phyloP scores from a whole-genome alignment of 768 basidiomycete species.

The Rhodotorula babjevae region DNA sequence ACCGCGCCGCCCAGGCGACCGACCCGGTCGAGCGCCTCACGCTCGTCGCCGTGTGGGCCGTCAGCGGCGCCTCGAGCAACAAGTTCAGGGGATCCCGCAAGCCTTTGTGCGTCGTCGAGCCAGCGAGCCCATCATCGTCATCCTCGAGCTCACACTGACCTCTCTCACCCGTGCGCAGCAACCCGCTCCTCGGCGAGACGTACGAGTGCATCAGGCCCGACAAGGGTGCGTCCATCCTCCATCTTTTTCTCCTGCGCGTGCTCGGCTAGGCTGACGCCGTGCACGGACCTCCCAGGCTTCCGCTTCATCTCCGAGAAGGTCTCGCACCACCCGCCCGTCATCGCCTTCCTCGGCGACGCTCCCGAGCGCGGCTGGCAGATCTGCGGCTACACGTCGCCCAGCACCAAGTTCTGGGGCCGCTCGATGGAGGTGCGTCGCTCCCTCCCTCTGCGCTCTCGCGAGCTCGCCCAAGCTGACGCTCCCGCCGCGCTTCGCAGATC shows the following conservation, averaged over 20 bases:
- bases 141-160: background rate
- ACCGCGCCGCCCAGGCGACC: conserved; percentile 70
- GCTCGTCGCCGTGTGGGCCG: conserved; percentile 89
- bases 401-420: conserved; percentile 41
- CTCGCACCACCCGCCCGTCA: conserved; percentile 71
- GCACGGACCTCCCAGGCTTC: conserved; percentile 28
- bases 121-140: background rate
- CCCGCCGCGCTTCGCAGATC: background rate
- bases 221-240: conserved; percentile 60
- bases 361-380: conserved; percentile 32
- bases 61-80: conserved; percentile 91
- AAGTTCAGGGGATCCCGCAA: conserved; percentile 83
- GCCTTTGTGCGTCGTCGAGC: conserved; percentile 56
- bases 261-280: background rate
- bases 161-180: conserved; percentile 45
- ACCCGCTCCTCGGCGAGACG: conserved; percentile 79
- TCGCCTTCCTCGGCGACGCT: conserved; percentile 37
- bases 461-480: too few species aligned
- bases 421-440: conserved; percentile 17
- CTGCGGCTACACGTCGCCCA: conserved; percentile 27
- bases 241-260: conserved; percentile 53
- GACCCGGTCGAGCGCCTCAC: conserved; percentile 78
- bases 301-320: conserved; percentile 71
- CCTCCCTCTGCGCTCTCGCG: too few species aligned
- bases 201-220: conserved; percentile 88